Percentiles rank a stretch among this genome's conserved stretches.
Conservation (phyloP, 108 stramenopile species). For the Cyclostephanos tholiformis region DNA sequence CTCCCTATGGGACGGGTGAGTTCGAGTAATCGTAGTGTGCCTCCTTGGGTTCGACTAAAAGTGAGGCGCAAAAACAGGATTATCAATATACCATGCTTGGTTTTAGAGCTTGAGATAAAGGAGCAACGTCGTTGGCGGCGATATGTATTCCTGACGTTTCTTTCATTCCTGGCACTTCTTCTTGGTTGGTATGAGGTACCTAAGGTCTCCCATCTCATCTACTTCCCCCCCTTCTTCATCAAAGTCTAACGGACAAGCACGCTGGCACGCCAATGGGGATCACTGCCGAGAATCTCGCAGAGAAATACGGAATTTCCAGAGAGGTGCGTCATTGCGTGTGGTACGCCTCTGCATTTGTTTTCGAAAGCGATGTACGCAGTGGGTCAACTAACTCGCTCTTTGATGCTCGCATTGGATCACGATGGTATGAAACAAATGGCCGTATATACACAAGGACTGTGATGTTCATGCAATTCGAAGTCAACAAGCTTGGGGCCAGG, state of each 20-base stretch:
- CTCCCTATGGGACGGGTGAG: constrained; percentile 70
- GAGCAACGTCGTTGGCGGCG: neutral
- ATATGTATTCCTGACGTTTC: neutral
- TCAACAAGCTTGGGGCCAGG: constrained; percentile 83
- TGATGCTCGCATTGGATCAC: neutral
- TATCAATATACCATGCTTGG: neutral
- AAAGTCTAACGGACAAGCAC: constrained; percentile 82
- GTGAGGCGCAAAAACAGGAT: neutral
- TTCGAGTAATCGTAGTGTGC: neutral
- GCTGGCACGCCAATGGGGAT: constrained; percentile 95
- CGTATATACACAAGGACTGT: constrained; percentile 63
- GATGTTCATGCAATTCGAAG: constrained; percentile 89
- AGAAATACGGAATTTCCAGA: constrained; percentile 86
- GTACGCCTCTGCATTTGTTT: no score
- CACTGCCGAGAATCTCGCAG: constrained; percentile 97
- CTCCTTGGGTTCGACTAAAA: neutral
- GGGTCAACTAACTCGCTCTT: neutral
- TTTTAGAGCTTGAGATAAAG: neutral
- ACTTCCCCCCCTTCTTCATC: constrained; percentile 55
- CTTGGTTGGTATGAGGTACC: neutral
- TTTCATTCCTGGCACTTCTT: constrained; percentile 16
- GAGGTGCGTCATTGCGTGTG: constrained; percentile 49
- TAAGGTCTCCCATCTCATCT: constrained; percentile 8
- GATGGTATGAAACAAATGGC: neutral
- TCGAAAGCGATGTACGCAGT: neutral